These are phyloP conservation scores for Aurantiochytrium sp. DNA, from an alignment of 108 stramenopile species.

Conservation along the genomic window DNA sequence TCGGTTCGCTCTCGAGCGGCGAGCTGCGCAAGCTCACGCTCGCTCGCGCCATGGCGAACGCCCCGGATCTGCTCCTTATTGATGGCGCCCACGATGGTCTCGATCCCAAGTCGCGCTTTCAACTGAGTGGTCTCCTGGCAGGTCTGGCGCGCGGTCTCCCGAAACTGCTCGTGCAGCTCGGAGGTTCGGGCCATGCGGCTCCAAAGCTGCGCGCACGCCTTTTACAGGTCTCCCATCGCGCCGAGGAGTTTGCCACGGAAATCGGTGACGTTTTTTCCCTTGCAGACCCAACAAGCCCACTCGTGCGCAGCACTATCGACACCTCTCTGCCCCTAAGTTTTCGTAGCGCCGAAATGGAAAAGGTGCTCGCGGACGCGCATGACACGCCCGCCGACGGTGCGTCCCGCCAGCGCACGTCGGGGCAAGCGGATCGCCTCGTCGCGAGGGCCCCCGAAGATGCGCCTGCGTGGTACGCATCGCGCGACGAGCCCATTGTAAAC, in stretches of 20 bases:
- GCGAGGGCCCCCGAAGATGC: neutral
- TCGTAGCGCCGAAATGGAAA: neutral
- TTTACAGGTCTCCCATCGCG: neutral
- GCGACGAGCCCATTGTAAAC: neutral
- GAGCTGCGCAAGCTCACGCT: slow-evolving; percentile 13
- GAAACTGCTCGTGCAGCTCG: neutral
- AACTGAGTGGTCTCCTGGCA: neutral
- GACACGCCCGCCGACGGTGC: neutral
- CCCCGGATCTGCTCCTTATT: neutral
- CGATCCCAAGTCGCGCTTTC: neutral
- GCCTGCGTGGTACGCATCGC: neutral
- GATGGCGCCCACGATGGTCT: slow-evolving; percentile 15
- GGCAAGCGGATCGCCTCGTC: neutral
- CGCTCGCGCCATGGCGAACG: neutral
- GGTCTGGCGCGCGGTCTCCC: neutral
- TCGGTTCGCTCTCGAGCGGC: slow-evolving; percentile 2
- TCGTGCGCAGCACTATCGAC: neutral
- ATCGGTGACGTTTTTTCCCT: neutral
- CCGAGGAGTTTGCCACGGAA: neutral
- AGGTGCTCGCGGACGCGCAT: neutral
- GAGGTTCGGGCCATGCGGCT: neutral
- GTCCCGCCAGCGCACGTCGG: neutral
- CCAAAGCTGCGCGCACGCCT: neutral
- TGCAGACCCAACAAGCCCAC: neutral
- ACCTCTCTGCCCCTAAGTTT: neutral